Evolutionary conservation across 768 basidiomycete genomes (phyloP).

Genomic region (Rubroboletus satanas): DNA sequence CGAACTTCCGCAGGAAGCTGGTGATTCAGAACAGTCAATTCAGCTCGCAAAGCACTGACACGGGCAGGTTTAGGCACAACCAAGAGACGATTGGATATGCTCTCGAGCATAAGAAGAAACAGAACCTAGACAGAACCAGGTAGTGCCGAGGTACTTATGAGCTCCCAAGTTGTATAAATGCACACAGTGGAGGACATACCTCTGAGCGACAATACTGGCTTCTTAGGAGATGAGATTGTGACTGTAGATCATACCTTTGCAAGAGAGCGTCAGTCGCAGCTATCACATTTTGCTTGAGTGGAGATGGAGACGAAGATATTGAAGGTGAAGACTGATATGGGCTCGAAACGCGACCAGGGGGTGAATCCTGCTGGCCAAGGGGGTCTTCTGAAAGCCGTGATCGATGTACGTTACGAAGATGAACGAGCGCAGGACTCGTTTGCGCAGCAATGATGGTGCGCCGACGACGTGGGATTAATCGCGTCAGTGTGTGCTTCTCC

Average conservation of each 20-base stretch:
- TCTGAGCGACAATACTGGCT: constrained; percentile 87
- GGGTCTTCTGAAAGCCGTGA: constrained; percentile 70
- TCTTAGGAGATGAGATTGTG: constrained; percentile 71
- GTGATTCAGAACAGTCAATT: constrained; percentile 92
- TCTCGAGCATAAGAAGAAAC: constrained; percentile 85
- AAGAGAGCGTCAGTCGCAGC: constrained; percentile 55
- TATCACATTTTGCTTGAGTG: constrained; percentile 41
- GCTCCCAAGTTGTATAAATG: not conserved
- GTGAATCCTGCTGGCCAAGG: constrained; percentile 59
- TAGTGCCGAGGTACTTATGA: not conserved
- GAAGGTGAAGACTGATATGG: constrained; percentile 74
- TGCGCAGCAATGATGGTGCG: constrained; percentile 62
- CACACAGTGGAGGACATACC: constrained; percentile 42
- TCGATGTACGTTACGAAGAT: constrained; percentile 48
- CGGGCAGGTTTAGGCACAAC: constrained; percentile 92
- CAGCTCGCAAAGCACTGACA: constrained; percentile 93
- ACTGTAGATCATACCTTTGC: constrained; percentile 59
- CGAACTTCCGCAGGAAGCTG: constrained; percentile 91
- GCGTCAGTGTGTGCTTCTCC: constrained; percentile 14
- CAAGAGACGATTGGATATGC: constrained; percentile 86
- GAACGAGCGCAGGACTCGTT: constrained; percentile 70
- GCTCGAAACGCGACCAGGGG: constrained; percentile 34
- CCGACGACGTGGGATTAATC: constrained; percentile 31
- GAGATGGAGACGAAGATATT: constrained; percentile 46
- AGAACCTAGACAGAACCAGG: constrained; percentile 50